phyloP scores from a whole-genome alignment of 495 filamentous ascomycete genomes.

The Aspergillus campestris region DNA sequence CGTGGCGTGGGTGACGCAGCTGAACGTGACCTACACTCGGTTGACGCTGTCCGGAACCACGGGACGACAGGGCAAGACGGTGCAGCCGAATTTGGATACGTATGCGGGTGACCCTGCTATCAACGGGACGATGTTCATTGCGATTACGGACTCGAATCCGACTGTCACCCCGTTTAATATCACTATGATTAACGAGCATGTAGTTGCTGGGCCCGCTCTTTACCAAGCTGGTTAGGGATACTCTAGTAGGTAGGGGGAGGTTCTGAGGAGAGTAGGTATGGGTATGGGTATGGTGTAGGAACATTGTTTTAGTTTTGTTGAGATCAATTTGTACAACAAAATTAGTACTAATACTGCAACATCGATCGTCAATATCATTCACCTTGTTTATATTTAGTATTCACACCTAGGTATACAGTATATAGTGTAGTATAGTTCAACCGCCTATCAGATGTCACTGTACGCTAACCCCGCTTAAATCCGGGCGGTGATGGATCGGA shows the following conservation, averaged over 20 bases:
- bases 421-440: too few relatives aligned
- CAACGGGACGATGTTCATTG: constrained; percentile 75
- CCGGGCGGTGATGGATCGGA: constrained; percentile 6
- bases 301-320: too few relatives aligned
- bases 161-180: constrained; percentile 72
- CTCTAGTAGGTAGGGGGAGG: too few relatives aligned
- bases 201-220: constrained; percentile 62
- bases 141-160: constrained; percentile 61
- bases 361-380: too few relatives aligned
- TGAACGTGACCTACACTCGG: constrained; percentile 76
- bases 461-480: constrained; percentile 14
- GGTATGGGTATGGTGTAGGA: too few relatives aligned
- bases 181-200: constrained; percentile 63
- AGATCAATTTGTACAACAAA: too few relatives aligned
- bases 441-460: too few relatives aligned
- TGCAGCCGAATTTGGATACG: constrained; percentile 56
- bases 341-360: too few relatives aligned
- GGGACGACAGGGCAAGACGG: constrained; percentile 32
- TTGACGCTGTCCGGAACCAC: constrained; percentile 39
- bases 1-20: constrained; percentile 73
- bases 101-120: constrained; percentile 60
- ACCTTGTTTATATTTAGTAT: too few relatives aligned
- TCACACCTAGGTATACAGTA: too few relatives aligned
- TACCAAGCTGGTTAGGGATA: constrained; percentile 67
- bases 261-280: too few relatives aligned